phyloP scores from a whole-genome alignment of 352 stramenopile species.

The Phytophthora ohioensis region DNA sequence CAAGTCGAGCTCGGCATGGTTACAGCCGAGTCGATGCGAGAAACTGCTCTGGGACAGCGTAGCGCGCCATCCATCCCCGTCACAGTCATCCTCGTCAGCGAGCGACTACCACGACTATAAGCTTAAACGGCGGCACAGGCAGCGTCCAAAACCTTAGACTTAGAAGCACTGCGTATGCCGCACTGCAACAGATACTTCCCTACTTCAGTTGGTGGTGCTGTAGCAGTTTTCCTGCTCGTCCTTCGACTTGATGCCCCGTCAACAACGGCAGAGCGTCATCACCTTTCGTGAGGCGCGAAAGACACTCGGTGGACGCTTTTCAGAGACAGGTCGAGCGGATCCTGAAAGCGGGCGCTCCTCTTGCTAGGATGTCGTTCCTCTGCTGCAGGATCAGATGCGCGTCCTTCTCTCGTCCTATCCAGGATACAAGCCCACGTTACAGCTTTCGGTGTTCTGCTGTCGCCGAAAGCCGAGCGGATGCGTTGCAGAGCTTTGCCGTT shows the following conservation, averaged over 20 bases:
- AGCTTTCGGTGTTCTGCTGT: conserved; percentile 4
- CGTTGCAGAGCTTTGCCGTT: not conserved
- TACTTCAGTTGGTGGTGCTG: too few species aligned
- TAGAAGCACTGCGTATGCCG: too few species aligned
- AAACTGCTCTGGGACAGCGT: conserved; percentile 32
- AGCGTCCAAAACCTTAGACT: too few species aligned
- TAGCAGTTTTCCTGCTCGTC: too few species aligned
- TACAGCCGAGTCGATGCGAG: conserved; percentile 3
- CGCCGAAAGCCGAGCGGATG: conserved; percentile 14
- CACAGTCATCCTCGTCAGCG: conserved; percentile 4
- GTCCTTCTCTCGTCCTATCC: conserved; percentile 14
- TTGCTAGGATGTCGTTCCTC: conserved; percentile 22
- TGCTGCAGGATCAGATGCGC: conserved; percentile 33
- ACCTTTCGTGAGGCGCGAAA: not conserved
- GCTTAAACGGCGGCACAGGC: too few species aligned
- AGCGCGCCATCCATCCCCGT: conserved; percentile 4
- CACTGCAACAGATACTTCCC: too few species aligned
- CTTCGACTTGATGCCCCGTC: not conserved
- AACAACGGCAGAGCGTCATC: not conserved
- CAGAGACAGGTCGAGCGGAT: conserved; percentile 25
- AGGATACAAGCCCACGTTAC: conserved; percentile 25
- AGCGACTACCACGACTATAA: not conserved
- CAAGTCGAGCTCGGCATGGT: not conserved
- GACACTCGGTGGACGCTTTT: conserved; percentile 7
- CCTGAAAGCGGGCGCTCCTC: conserved; percentile 9